These are phyloP conservation scores for Puccinellia tenuiflora DNA, from an alignment of 176 grass and related monocot genomes.

Conservation along the genomic window DNA sequence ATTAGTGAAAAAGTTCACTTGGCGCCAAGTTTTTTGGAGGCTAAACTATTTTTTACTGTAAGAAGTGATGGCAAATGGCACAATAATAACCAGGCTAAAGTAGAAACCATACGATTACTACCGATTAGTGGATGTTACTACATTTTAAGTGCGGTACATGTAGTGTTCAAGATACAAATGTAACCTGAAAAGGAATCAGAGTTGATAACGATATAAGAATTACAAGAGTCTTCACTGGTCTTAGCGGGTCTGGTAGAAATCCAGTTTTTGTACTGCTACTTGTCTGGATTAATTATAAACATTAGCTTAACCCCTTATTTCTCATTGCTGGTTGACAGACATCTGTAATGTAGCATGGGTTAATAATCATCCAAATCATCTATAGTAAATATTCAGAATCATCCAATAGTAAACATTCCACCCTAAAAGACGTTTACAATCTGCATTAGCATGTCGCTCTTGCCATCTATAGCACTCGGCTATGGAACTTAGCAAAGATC, in stretches of 20 bases:
- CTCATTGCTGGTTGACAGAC: neutral
- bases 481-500: neutral
- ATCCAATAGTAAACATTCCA: neutral
- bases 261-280: neutral
- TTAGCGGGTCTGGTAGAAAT: neutral
- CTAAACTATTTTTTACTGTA: neutral
- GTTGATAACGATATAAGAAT: neutral
- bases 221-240: neutral
- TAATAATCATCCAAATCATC: neutral
- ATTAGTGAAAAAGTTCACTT: conserved; percentile 6
- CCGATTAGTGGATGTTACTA: neutral
- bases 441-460: neutral
- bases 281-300: neutral
- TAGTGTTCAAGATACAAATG: neutral
- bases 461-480: neutral
- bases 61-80: neutral
- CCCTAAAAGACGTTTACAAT: neutral
- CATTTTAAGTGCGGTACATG: neutral
- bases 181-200: neutral
- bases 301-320: neutral
- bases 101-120: neutral
- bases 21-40: neutral
- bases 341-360: neutral
- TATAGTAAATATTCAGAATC: neutral
- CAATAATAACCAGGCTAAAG: neutral